phyloP scores from a whole-genome alignment of 768 basidiomycete genomes.

The Harrya chromipes region DNA sequence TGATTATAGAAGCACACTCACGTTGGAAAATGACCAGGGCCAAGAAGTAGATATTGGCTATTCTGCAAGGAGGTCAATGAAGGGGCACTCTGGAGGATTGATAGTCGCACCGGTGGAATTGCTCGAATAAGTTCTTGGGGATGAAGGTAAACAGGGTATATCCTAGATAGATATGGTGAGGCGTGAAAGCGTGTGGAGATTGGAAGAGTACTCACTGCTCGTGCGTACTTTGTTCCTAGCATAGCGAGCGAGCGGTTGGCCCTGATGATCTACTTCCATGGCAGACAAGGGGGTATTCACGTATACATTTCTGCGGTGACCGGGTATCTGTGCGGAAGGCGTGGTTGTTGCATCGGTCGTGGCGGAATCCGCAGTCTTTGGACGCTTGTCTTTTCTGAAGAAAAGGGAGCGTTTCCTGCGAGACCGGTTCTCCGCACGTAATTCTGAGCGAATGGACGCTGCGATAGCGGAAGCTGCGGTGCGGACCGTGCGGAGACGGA shows the following conservation, averaged over 20 bases:
- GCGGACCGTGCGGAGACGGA: conserved; percentile 86
- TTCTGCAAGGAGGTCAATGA: conserved; percentile 37
- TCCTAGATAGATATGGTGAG: conserved; percentile 49
- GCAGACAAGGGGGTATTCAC: conserved; percentile 70
- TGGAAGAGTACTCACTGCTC: conserved; percentile 60
- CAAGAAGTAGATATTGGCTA: conserved; percentile 93
- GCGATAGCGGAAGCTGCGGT: conserved; percentile 90
- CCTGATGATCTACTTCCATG: conserved; percentile 61
- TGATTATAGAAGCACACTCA: conserved; percentile 30
- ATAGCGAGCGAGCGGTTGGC: conserved; percentile 80
- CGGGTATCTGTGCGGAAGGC: conserved; percentile 37
- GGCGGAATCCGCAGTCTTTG: conserved; percentile 31
- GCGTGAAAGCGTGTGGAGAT: not conserved
- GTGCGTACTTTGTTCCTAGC: conserved; percentile 92
- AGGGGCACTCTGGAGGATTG: not conserved
- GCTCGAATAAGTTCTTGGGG: conserved; percentile 93
- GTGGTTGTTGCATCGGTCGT: conserved; percentile 26
- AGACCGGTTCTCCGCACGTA: conserved; percentile 56
- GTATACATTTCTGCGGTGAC: conserved; percentile 70
- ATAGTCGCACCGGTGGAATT: conserved; percentile 74
- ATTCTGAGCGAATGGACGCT: conserved; percentile 80
- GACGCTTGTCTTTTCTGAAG: conserved; percentile 58
- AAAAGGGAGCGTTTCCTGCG: conserved; percentile 47
- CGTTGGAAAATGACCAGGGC: conserved; percentile 77
- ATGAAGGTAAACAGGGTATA: conserved; percentile 90